Percentiles rank a stretch among this genome's conserved stretches.
Conservation (phyloP, 2,329 filamentous ascomycete species). For the Exophiala aquamarina region DNA sequence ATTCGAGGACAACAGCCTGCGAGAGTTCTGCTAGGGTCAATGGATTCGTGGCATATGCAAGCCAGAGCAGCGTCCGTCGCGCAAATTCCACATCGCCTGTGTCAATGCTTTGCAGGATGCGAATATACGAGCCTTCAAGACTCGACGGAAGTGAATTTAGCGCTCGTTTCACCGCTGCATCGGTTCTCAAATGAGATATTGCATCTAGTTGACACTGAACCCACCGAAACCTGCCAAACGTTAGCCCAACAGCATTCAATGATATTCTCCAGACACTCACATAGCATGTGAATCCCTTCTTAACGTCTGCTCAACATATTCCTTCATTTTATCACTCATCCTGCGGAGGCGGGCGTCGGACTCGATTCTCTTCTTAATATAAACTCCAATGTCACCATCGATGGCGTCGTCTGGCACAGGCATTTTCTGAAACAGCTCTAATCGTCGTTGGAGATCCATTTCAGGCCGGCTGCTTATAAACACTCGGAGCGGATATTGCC, state of each 20-base stretch:
- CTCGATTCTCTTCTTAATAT: slow-evolving; percentile 16
- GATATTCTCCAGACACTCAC: too few relatives aligned
- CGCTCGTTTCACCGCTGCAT: slow-evolving; percentile 17
- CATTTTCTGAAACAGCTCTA: slow-evolving; percentile 11
- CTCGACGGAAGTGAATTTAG: slow-evolving; percentile 18
- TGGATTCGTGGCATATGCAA: slow-evolving; percentile 20
- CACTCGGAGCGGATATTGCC: slow-evolving; percentile 11
- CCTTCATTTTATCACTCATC: slow-evolving; percentile 20
- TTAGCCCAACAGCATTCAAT: too few relatives aligned
- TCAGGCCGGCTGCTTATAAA: slow-evolving; percentile 21
- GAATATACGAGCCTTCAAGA: slow-evolving; percentile 20
- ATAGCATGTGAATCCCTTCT: slow-evolving; percentile 15
- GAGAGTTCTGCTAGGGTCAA: slow-evolving; percentile 21
- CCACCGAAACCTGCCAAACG: slow-evolving; percentile 29
- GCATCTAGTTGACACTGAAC: slow-evolving; percentile 26
- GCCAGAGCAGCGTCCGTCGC: slow-evolving; percentile 17
- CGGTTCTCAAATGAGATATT: slow-evolving; percentile 16
- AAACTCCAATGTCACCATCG: slow-evolving; percentile 18
- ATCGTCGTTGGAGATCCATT: slow-evolving; percentile 10
- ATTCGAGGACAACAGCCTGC: slow-evolving; percentile 22
- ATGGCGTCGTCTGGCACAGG: slow-evolving; percentile 10
- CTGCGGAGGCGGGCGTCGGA: slow-evolving; percentile 8
- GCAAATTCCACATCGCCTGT: slow-evolving; percentile 16
- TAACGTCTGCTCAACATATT: slow-evolving; percentile 11
- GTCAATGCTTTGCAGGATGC: slow-evolving; percentile 18